Evolutionary conservation across 345 rosid species (phyloP).

Genomic region (Murraya paniculata): DNA sequence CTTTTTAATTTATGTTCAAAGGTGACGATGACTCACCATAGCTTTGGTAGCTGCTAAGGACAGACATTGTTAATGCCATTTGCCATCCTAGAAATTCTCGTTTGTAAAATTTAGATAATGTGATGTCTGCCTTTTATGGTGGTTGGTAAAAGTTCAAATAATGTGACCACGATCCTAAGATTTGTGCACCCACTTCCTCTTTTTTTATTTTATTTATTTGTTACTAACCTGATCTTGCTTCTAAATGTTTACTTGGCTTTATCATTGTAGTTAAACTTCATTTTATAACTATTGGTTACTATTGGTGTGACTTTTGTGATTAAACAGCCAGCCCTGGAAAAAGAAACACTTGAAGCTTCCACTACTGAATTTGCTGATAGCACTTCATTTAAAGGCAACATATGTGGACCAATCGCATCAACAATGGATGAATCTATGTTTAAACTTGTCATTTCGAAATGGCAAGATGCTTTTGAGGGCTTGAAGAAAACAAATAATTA

Average conservation of each 20-base stretch:
- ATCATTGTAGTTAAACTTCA: not conserved
- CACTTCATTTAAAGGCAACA: slow-evolving; percentile 57
- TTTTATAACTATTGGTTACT: slow-evolving; percentile 16
- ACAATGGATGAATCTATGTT: slow-evolving; percentile 92
- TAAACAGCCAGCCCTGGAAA: slow-evolving; percentile 43
- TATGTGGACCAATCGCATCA: slow-evolving; percentile 93
- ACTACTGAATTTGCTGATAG: slow-evolving; percentile 33
- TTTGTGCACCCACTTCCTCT: not conserved
- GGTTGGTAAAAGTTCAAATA: not conserved
- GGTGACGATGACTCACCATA: not conserved
- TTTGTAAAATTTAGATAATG: not conserved
- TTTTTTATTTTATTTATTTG: not conserved
- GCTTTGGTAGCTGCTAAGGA: not conserved
- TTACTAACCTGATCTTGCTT: not conserved
- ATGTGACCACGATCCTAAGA: not conserved
- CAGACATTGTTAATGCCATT: not conserved
- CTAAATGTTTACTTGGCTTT: not conserved
- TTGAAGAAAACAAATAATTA: slow-evolving; percentile 80
- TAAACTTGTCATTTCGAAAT: slow-evolving; percentile 67
- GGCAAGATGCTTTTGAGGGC: slow-evolving; percentile 81
- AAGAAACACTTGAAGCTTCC: slow-evolving; percentile 32
- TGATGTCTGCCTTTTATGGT: not conserved
- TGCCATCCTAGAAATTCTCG: not conserved
- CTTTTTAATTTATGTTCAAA: not conserved
- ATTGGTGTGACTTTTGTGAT: slow-evolving; percentile 14